A percentile compares a stretch with the other conserved stretches of the same genome.
Evolutionary conservation across 1,284 basidiomycete species (phyloP).

Genomic region (Inonotus hispidus): DNA sequence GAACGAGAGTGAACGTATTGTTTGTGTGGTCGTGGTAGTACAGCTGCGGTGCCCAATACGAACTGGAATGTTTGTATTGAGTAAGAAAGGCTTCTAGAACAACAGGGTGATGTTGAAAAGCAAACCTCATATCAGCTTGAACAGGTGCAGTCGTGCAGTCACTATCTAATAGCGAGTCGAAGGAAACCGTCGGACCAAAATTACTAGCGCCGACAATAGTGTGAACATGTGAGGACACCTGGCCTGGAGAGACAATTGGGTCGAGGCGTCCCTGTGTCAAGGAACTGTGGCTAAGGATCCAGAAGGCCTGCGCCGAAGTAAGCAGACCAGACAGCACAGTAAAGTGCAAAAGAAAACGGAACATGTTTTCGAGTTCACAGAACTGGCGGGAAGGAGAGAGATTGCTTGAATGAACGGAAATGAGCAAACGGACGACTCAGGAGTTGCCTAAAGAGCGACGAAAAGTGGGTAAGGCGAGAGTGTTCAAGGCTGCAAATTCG

Average conservation of each 20-base stretch:
- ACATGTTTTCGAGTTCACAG: background rate
- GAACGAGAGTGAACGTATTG: slow-evolving; percentile 7
- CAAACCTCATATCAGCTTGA: slow-evolving; percentile 32
- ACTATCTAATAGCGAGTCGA: slow-evolving; percentile 31
- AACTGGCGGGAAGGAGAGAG: background rate
- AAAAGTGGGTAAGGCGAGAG: background rate
- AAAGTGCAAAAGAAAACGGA: background rate
- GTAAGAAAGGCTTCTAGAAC: background rate
- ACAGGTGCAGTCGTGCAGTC: slow-evolving; percentile 40
- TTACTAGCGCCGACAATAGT: slow-evolving; percentile 39
- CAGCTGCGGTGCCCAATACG: slow-evolving; percentile 11
- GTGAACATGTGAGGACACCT: slow-evolving; percentile 37
- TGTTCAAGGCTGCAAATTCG: background rate
- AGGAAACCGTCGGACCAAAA: slow-evolving; percentile 33
- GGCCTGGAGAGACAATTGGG: slow-evolving; percentile 35
- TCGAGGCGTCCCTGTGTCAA: slow-evolving; percentile 38
- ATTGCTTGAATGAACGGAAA: background rate
- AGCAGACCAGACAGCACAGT: background rate
- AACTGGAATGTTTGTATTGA: background rate
- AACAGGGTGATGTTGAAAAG: background rate
- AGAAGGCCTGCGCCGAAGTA: background rate
- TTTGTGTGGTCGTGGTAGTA: background rate
- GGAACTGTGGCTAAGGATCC: slow-evolving; percentile 5
- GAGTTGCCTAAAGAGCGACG: background rate
- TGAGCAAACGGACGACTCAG: background rate